Percentiles rank a stretch among this genome's conserved stretches.
Conservation (phyloP, 1,139 yeast species). For the Oligophagozyma castellii region DNA sequence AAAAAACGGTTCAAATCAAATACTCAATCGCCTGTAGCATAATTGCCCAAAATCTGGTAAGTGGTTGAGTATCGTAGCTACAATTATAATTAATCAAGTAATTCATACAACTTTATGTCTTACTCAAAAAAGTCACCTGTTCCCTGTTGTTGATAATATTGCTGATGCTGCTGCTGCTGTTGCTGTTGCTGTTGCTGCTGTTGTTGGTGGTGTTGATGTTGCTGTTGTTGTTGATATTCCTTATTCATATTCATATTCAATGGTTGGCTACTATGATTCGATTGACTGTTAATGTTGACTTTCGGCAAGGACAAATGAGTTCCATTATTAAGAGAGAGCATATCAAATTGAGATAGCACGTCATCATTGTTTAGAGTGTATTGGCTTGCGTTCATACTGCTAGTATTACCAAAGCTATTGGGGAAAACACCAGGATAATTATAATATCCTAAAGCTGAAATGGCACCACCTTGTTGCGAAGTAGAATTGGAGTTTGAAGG, state of each 20-base stretch:
- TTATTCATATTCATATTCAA: slow-evolving; percentile 2
- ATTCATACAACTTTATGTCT: too few species aligned
- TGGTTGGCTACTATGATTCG: slow-evolving; percentile 5
- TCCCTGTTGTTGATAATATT: too few species aligned
- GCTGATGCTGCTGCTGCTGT: too few species aligned
- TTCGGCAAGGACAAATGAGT: slow-evolving; percentile 22
- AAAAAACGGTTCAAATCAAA: too few species aligned
- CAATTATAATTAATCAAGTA: too few species aligned
- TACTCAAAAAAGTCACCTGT: too few species aligned
- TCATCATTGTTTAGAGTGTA: slow-evolving; percentile 15
- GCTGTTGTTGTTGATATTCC: slow-evolving; percentile 1
- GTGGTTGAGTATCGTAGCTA: too few species aligned
- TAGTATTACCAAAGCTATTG: slow-evolving; percentile 7
- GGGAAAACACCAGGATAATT: slow-evolving; percentile 24
- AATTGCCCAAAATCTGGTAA: too few species aligned
- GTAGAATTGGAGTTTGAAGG: slow-evolving; percentile 2
- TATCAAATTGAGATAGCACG: slow-evolving; percentile 19
- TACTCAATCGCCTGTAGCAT: too few species aligned
- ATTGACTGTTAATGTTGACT: slow-evolving; percentile 15
- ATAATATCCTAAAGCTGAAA: slow-evolving; percentile 12
- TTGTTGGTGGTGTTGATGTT: slow-evolving; percentile 1
- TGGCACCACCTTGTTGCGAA: slow-evolving; percentile 6
- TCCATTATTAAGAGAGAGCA: slow-evolving; percentile 17
- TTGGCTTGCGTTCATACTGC: slow-evolving; percentile 1
- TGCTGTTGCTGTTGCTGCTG: slow-evolving; percentile 1